These are phyloP conservation scores for Themeda triandra DNA, from an alignment of 176 grass and related monocot species.

Conservation along the genomic window DNA sequence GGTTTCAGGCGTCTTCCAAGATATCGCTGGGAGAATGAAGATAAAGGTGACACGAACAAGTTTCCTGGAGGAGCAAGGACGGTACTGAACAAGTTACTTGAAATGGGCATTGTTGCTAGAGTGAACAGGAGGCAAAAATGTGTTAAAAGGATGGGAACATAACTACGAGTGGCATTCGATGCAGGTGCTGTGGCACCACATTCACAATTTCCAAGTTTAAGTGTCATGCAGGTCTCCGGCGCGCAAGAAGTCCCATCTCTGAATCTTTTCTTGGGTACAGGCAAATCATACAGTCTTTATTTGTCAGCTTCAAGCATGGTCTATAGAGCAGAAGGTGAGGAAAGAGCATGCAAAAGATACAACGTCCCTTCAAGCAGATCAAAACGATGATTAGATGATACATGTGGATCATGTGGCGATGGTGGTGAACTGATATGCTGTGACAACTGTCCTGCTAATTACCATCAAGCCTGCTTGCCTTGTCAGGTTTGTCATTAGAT, in stretches of 20 bases:
- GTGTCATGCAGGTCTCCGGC: constrained; percentile 48
- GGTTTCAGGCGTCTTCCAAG: constrained; percentile 38
- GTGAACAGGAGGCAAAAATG: constrained; percentile 40
- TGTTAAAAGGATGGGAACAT: constrained; percentile 72
- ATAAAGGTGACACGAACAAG: constrained; percentile 21
- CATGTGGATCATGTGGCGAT: constrained; percentile 75
- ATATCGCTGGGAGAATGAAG: constrained; percentile 35
- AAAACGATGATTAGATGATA: constrained; percentile 89
- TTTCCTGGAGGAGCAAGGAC: constrained; percentile 59
- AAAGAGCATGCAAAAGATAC: constrained; percentile 48
- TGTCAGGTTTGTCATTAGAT: constrained; percentile 54
- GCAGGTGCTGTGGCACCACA: constrained; percentile 57
- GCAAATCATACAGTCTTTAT: constrained; percentile 72
- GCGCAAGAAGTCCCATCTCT: constrained; percentile 44
- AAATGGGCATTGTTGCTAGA: constrained; percentile 55
- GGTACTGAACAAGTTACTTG: constrained; percentile 59
- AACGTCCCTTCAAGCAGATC: constrained; percentile 43
- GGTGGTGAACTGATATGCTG: constrained; percentile 92
- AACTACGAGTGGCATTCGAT: constrained; percentile 60
- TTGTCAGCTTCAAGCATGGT: constrained; percentile 86
- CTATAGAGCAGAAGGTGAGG: constrained; percentile 62
- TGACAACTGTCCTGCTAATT: constrained; percentile 82
- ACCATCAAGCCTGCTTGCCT: constrained; percentile 75
- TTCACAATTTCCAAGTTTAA: constrained; percentile 75
- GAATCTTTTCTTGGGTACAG: constrained; percentile 78